Base-by-base conservation (phyloP, 1,284 basidiomycete species). In the Microstroma glucosiphilum region DNA sequence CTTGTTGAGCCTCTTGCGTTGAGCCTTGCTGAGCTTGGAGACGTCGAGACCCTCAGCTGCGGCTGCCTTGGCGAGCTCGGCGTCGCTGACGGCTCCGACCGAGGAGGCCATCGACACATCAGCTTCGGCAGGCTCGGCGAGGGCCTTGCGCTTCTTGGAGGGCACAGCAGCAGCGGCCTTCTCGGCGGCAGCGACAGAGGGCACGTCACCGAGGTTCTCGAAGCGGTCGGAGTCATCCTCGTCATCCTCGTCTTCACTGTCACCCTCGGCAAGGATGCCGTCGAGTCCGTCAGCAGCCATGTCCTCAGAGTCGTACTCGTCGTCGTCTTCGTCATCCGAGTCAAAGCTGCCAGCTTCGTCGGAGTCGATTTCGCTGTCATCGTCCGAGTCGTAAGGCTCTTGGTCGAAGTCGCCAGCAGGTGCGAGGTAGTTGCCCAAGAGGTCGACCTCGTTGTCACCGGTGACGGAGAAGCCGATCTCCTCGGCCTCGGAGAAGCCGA, bases 371-470 rank as follows among this genome's bases (percentile, higher is more conserved):
- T 67, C 64, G 30, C 80, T 82, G 6, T 62, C 54, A 57, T 84
- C 80, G 65, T 79, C 60, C 15, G 40, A 55, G 30, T 70, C 70
- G 21, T 68, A 81, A 60, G 80, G 89, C 86, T 85, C 69, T 59
- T 72, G 68, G 66, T 79, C 70, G 67, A 67, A 68, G 59, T 72
- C 75, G 60, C 78, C 78, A 43, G 80, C 79, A 71, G 83, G 82
- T 71, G 82, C 77, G 73, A 94, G 87, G 82, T 92, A 94, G 83
- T 96, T 92, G 65, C 93, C 93, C 67, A 89, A 86, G 61, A 97
- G 81, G 81, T 93, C 88, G 65, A 96, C 84, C 58, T 87, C 83
- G 23, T 96, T 94, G 81, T 91, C 88, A 64, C 92, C 93, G 53
- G 87, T 84, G 57, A 87, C 83, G 76, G 91, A 86, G 79, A 96